These are phyloP conservation scores for Myriosclerotinia scirpicola DNA, from an alignment of 2,329 filamentous ascomycete species.

Conservation along the genomic window DNA sequence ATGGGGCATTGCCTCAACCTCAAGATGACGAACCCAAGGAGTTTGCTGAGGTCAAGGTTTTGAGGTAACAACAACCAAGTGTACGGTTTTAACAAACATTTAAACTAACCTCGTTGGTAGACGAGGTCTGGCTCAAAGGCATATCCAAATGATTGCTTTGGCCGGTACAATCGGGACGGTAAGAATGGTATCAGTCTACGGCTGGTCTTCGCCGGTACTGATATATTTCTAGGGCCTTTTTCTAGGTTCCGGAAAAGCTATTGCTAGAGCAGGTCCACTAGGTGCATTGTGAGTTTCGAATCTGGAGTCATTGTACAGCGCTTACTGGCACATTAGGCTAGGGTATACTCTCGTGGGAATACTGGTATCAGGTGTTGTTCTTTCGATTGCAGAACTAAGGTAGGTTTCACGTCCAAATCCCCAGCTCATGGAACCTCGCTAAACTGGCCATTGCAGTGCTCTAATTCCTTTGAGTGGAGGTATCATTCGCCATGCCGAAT, in stretches of 20 bases:
- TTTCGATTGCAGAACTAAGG: conserved; percentile 52
- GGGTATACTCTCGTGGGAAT: conserved; percentile 34
- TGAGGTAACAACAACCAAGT: conserved; percentile 11
- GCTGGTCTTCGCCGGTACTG: background rate
- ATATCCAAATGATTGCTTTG: conserved; percentile 46
- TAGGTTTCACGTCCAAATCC: conserved; percentile 27
- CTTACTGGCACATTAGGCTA: background rate
- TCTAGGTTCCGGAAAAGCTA: conserved; percentile 48
- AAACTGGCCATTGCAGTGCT: conserved; percentile 22
- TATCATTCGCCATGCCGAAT: conserved; percentile 41
- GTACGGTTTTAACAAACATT: background rate
- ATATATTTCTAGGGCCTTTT: conserved; percentile 26
- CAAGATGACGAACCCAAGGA: background rate
- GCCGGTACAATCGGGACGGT: conserved; percentile 45
- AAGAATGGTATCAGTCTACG: conserved; percentile 29
- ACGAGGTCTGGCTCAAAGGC: conserved; percentile 44
- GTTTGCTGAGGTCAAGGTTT: conserved; percentile 21
- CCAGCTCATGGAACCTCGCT: background rate
- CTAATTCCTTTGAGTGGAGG: conserved; percentile 41
- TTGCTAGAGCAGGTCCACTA: conserved; percentile 52
- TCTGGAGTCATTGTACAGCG: background rate
- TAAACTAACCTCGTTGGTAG: background rate
- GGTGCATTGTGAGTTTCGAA: conserved; percentile 45
- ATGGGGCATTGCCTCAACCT: background rate
- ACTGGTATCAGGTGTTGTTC: conserved; percentile 51